Evolutionary conservation across 768 basidiomycete genomes (phyloP).

Genomic region (Leccinum boreale): DNA sequence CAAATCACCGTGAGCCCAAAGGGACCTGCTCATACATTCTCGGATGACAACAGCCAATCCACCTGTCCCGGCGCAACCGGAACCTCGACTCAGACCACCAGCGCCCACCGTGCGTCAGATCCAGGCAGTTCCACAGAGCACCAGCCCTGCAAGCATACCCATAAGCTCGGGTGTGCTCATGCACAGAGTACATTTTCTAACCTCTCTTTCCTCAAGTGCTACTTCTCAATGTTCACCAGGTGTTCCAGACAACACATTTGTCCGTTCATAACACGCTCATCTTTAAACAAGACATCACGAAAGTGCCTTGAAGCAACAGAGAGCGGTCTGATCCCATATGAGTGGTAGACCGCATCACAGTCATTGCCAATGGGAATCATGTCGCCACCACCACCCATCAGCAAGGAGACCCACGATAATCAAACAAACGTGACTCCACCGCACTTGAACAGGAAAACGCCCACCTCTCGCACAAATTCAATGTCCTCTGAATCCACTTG

Average conservation of each 20-base stretch:
- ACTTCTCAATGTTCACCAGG: conserved; percentile 34
- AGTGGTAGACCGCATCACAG: conserved; percentile 35
- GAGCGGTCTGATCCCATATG: conserved; percentile 31
- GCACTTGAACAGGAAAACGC: conserved; percentile 58
- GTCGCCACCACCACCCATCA: no score
- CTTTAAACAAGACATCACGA: conserved; percentile 79
- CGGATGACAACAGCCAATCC: conserved; percentile 4
- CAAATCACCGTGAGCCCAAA: conserved; percentile 90
- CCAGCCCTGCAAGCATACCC: conserved; percentile 55
- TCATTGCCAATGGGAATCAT: conserved; percentile 82
- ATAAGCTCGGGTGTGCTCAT: conserved; percentile 64
- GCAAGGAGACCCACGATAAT: no score
- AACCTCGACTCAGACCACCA: conserved; percentile 9
- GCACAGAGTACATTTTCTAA: conserved; percentile 50
- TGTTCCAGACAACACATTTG: conserved; percentile 99
- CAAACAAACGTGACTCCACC: conserved; percentile 8
- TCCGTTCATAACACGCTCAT: conserved; percentile 83
- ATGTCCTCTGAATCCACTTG: conserved; percentile 46
- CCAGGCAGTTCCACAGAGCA: conserved; percentile 8
- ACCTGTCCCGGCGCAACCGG: conserved; percentile 5
- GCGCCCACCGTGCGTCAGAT: conserved; percentile 12
- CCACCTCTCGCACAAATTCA: conserved; percentile 50
- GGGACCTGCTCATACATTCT: conserved; percentile 9
- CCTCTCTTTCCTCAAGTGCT: not conserved
- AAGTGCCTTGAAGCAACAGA: conserved; percentile 71